Evolutionary conservation across 495 filamentous ascomycete species (phyloP).

Genomic region (Penicillium angulare): DNA sequence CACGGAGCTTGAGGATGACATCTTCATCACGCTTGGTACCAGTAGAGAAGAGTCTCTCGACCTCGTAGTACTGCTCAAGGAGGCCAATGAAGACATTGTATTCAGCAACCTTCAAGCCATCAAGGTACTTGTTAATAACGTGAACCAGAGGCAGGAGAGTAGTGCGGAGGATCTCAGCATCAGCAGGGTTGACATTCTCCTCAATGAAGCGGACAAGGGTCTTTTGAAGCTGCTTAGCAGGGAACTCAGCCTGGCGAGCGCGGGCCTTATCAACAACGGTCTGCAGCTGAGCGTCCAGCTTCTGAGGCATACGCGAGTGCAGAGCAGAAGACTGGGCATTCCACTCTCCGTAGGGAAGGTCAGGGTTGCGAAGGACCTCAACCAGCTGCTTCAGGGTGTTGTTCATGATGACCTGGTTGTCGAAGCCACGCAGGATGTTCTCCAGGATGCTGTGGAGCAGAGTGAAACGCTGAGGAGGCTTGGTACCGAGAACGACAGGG

Average conservation of each 20-base stretch:
- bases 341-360: constrained; percentile 96
- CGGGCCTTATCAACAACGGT: constrained; percentile 82
- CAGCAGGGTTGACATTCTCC: constrained; percentile 69
- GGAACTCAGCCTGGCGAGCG: constrained; percentile 80
- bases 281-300: constrained; percentile 76
- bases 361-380: constrained; percentile 81
- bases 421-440: constrained; percentile 90
- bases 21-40: constrained; percentile 87
- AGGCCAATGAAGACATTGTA: constrained; percentile 76
- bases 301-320: constrained; percentile 93
- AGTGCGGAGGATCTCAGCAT: constrained; percentile 68
- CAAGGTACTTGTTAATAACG: constrained; percentile 78
- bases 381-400: constrained; percentile 84
- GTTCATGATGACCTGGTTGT: constrained; percentile 97
- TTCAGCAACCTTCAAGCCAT: constrained; percentile 90
- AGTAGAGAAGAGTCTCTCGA: constrained; percentile 84
- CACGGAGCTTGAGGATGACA: constrained; percentile 88
- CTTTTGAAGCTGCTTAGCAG: constrained; percentile 82
- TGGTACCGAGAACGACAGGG: constrained; percentile 83
- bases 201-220: constrained; percentile 84
- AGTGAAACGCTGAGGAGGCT: constrained; percentile 85
- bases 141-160: constrained; percentile 74
- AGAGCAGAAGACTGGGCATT: constrained; percentile 91
- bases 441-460: constrained; percentile 73
- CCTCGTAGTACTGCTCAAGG: constrained; percentile 73